Conservation (phyloP, 2,329 filamentous ascomycete species). For the Thielaviopsis cerberus region DNA sequence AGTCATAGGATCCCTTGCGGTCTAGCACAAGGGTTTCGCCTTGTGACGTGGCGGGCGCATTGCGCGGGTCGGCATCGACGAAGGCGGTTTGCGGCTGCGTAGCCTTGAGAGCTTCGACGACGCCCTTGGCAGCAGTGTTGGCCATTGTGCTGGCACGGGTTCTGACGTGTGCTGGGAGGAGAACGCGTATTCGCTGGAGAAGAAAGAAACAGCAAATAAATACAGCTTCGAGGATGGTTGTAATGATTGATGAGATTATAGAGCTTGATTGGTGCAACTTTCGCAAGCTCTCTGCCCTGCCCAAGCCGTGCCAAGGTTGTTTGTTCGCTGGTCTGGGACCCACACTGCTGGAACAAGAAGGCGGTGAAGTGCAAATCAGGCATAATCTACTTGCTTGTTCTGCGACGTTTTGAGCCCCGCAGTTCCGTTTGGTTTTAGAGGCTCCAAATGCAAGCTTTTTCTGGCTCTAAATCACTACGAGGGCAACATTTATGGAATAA, state of each 20-base stretch:
- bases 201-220: neutral
- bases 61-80: constrained; percentile 7
- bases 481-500: neutral
- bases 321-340: neutral
- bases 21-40: constrained; percentile 6
- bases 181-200: neutral
- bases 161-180: neutral
- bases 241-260: neutral
- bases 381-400: neutral
- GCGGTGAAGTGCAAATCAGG: neutral
- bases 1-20: constrained; percentile 26
- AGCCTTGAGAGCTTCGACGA: constrained; percentile 11
- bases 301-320: neutral
- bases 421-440: neutral
- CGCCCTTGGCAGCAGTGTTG: constrained; percentile 4
- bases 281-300: neutral
- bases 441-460: neutral
- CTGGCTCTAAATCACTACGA: neutral
- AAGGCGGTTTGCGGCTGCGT: constrained; percentile 11
- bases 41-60: constrained; percentile 9
- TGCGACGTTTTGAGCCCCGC: neutral
- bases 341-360: neutral
- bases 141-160: neutral
- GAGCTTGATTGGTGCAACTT: neutral
- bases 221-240: neutral